Base-by-base conservation (phyloP, 768 basidiomycete species). In the Leccinum fibrillosum region DNA sequence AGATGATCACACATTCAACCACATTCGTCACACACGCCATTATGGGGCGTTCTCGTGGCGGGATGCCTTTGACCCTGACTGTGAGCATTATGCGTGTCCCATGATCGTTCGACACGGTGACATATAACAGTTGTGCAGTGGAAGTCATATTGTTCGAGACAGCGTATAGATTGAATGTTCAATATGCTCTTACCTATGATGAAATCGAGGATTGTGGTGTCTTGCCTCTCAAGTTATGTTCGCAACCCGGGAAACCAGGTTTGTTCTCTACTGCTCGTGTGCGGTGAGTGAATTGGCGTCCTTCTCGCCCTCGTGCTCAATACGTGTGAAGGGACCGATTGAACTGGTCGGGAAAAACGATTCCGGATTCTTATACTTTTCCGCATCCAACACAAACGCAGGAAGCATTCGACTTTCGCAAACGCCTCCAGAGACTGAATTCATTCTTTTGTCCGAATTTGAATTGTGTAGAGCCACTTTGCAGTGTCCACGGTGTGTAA, bases 1-100 rank as follows among this genome's bases (percentile, higher is more conserved):
- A 0, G 86, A 90, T 63, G 87, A 89, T 47, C 76, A 78, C 3
- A 63, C 49, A 0, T 90, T 90, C 61, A 62, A 82, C 52, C 71
- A 68, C 34, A 30, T 48, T 3, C 63, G 52, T 15, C 80, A 87
- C 61, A 63, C 71, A 2, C 53, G 64, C 13, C 74, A 80, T 5
- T 80, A 86, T 66, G 66, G 64, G 9, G 65, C 66, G 2, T 74
- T 84, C 53, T 77, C 78, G 0, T 90, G 89, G 88, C 78, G 83
- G 60, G 42, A 57, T 1, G 39, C 75, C 55, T 59, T 60, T 32
- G 73, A 77, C 61, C 74, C 77, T 28, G 78, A 82, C 59, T 56
- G 82, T 81, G 60, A 67, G 78, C 64, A 13, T 45, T 15, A 37
- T 44, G 44, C 12, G 13, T 35, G 11, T 47, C 19, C 35, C 42